Evolutionary conservation across 1,284 basidiomycete genomes (phyloP).

Genomic region (Tilletia caries): DNA sequence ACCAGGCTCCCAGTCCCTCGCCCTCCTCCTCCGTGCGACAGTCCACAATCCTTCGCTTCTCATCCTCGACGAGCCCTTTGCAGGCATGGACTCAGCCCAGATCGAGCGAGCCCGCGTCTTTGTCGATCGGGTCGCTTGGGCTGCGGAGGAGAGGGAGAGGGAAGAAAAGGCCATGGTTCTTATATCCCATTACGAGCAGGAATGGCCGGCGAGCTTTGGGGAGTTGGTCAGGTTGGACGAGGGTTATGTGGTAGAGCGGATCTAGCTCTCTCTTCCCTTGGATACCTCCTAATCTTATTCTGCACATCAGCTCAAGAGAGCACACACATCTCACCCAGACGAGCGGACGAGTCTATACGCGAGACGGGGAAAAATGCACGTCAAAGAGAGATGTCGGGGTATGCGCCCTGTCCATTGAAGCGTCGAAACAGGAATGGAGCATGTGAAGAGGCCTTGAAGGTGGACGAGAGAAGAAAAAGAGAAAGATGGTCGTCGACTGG

Average conservation of each 20-base stretch:
- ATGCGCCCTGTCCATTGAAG: too few species aligned
- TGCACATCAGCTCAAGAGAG: too few species aligned
- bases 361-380: too few species aligned
- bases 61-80: conserved; percentile 52
- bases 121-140: conserved; percentile 25
- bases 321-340: too few species aligned
- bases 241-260: conserved; percentile 33
- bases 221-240: conserved; percentile 32
- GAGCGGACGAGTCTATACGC: too few species aligned
- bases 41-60: conserved; percentile 40
- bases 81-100: conserved; percentile 45
- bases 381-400: too few species aligned
- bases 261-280: too few species aligned
- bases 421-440: too few species aligned
- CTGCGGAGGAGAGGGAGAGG: conserved; percentile 15
- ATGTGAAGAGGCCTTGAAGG: too few species aligned
- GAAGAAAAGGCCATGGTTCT: conserved; percentile 33
- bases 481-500: too few species aligned
- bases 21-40: conserved; percentile 43
- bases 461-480: neutral
- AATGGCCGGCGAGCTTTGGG: conserved; percentile 43
- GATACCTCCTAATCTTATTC: too few species aligned
- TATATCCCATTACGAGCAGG: conserved; percentile 49
- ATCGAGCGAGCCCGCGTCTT: conserved; percentile 30
- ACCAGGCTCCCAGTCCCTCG: conserved; percentile 43